A percentile compares a stretch with the other conserved stretches of the same genome.
phyloP scores from a whole-genome alignment of 495 filamentous ascomycete genomes.

The Lepraria neglecta region DNA sequence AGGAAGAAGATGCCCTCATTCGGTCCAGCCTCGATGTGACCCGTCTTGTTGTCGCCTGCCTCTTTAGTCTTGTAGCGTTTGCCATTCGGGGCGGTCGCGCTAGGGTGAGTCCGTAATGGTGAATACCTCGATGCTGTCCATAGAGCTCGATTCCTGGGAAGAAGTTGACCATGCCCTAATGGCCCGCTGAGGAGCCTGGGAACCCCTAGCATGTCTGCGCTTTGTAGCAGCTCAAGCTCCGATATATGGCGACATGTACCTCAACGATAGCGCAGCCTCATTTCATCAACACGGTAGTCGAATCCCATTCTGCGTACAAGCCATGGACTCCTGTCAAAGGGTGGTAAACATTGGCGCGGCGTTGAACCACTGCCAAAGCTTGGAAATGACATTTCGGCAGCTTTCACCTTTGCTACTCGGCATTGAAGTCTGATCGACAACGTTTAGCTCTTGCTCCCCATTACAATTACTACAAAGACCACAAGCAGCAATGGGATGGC shows the following conservation, averaged over 20 bases:
- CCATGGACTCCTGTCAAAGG: not conserved
- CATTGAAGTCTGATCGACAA: not conserved
- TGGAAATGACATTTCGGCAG: not conserved
- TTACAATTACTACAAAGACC: not conserved
- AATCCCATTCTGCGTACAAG: not conserved
- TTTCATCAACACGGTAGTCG: not conserved
- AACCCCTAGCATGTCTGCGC: slow-evolving; percentile 9
- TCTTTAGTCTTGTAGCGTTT: slow-evolving; percentile 37
- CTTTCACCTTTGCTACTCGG: slow-evolving; percentile 2
- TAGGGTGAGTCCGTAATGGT: not conserved
- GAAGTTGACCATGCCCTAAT: not conserved
- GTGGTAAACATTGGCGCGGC: not conserved
- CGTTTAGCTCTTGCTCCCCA: not conserved
- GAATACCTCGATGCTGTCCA: not conserved
- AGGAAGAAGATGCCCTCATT: slow-evolving; percentile 84
- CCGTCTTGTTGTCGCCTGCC: slow-evolving; percentile 51
- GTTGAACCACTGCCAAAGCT: not conserved
- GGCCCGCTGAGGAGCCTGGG: not conserved
- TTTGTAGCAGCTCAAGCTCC: not conserved
- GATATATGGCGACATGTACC: not conserved
- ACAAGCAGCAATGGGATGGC: slow-evolving; percentile 45
- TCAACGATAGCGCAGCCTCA: not conserved
- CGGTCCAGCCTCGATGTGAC: slow-evolving; percentile 65
- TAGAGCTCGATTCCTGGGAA: not conserved
- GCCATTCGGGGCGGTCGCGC: too few species aligned